A percentile compares a stretch with the other conserved stretches of the same genome.
Conservation (phyloP, 108 stramenopile genomes). For the Pseudonitzschia multiseries region DNA sequence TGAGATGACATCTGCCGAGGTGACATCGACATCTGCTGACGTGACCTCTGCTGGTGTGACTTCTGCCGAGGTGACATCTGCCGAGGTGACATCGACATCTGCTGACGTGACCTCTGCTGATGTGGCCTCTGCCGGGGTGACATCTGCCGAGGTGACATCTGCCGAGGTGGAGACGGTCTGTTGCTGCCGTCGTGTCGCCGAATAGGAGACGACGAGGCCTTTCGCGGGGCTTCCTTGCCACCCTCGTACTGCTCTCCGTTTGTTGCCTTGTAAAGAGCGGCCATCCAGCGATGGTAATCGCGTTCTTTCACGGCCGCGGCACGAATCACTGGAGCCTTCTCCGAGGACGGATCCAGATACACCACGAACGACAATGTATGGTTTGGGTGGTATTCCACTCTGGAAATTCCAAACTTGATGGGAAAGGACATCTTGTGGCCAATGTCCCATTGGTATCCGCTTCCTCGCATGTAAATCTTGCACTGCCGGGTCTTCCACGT, state of each 20-base stretch:
- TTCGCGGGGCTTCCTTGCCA: neutral
- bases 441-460: slow-evolving; percentile 33
- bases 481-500: slow-evolving; percentile 36
- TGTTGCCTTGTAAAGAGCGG: slow-evolving; percentile 32
- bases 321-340: slow-evolving; percentile 35
- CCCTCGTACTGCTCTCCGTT: slow-evolving; percentile 28
- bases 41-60: no score
- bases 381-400: slow-evolving; percentile 39
- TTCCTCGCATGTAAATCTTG: slow-evolving; percentile 20
- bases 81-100: no score
- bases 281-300: slow-evolving; percentile 49
- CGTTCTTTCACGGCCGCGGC: slow-evolving; percentile 35
- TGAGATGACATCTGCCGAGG: no score
- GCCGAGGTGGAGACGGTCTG: no score
- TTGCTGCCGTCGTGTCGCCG: no score
- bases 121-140: no score
- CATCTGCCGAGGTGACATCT: no score
- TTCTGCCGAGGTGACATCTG: no score
- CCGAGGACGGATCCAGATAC: slow-evolving; percentile 33
- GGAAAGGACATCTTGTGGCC: slow-evolving; percentile 28
- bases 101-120: no score
- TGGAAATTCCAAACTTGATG: slow-evolving; percentile 37
- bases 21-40: no score
- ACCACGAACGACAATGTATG: slow-evolving; percentile 40
- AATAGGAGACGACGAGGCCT: no score